Evolutionary conservation across 2,329 filamentous ascomycete genomes (phyloP).

Genomic region (Fusarium nygamai): DNA sequence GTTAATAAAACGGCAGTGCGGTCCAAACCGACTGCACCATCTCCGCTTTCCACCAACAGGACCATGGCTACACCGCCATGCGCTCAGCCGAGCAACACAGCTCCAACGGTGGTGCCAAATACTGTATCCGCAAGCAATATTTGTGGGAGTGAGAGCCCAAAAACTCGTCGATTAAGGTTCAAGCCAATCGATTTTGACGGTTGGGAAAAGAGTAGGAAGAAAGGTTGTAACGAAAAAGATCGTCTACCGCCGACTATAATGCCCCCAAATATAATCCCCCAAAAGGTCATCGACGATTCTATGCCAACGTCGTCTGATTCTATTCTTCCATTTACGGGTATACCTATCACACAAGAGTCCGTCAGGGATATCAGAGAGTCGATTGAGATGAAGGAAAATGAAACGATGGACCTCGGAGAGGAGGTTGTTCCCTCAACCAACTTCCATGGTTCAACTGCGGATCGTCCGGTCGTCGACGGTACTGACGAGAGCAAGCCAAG

Average conservation of each 20-base stretch:
- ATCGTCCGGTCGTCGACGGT: not conserved
- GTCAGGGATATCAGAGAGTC: constrained; percentile 33
- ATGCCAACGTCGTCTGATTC: constrained; percentile 45
- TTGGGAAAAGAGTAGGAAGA: constrained; percentile 29
- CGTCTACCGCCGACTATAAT: constrained; percentile 41
- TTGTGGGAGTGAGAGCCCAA: not conserved
- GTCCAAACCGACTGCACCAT: constrained; percentile 22
- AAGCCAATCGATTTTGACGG: constrained; percentile 31
- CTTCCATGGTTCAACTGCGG: not conserved
- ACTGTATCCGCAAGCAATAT: constrained; percentile 13
- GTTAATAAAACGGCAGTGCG: constrained; percentile 42
- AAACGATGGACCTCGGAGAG: not conserved
- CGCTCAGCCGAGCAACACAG: constrained; percentile 44
- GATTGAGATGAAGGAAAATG: constrained; percentile 32
- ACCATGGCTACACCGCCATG: constrained; percentile 46
- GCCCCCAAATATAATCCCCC: constrained; percentile 21
- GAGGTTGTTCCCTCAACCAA: constrained; percentile 20
- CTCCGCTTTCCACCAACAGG: constrained; percentile 22
- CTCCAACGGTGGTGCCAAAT: constrained; percentile 33
- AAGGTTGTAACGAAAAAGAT: constrained; percentile 8
- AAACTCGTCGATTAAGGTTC: constrained; percentile 40
- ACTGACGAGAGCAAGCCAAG: not conserved
- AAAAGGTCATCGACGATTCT: constrained; percentile 38
- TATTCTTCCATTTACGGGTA: constrained; percentile 42
- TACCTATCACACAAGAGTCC: constrained; percentile 29